These are phyloP conservation scores for Ustilago nuda DNA, from an alignment of 1,284 basidiomycete genomes.

Conservation along the genomic window DNA sequence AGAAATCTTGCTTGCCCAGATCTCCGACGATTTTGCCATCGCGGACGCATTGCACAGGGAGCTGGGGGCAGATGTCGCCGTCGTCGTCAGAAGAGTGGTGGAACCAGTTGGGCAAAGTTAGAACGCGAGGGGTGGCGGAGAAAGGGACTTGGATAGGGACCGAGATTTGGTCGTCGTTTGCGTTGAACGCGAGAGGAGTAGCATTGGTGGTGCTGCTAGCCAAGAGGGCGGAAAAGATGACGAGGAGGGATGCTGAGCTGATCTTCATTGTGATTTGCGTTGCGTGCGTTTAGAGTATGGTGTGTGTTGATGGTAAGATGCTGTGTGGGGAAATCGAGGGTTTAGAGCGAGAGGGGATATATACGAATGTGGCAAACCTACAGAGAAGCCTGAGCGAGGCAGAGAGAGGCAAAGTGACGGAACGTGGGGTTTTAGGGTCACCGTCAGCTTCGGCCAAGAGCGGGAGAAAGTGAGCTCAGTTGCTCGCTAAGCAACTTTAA, in stretches of 20 bases:
- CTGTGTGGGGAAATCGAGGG: conserved; percentile 1
- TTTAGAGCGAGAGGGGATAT: conserved; percentile 1
- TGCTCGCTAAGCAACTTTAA: neutral
- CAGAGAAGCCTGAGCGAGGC: neutral
- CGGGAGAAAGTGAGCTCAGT: neutral
- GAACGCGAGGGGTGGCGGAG: conserved; percentile 22
- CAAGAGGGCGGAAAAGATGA: conserved; percentile 31
- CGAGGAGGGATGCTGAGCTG: conserved; percentile 20
- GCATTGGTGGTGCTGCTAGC: conserved; percentile 10
- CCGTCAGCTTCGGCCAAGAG: neutral
- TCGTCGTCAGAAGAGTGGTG: conserved; percentile 22
- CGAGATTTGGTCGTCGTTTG: conserved; percentile 34
- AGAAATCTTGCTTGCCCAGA: conserved; percentile 45
- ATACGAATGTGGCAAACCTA: neutral
- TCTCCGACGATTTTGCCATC: conserved; percentile 51
- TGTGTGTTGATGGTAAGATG: neutral
- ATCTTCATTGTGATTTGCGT: conserved; percentile 33
- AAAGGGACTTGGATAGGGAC: conserved; percentile 54
- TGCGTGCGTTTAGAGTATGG: neutral
- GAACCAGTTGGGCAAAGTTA: conserved; percentile 54
- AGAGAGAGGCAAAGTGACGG: neutral
- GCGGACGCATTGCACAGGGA: conserved; percentile 42
- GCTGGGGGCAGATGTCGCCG: conserved; percentile 44
- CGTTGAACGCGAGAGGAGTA: conserved; percentile 41
- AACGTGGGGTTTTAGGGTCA: conserved; percentile 2